phyloP scores from a whole-genome alignment of 2,329 filamentous ascomycete species.

The Verticillium klebahnii region DNA sequence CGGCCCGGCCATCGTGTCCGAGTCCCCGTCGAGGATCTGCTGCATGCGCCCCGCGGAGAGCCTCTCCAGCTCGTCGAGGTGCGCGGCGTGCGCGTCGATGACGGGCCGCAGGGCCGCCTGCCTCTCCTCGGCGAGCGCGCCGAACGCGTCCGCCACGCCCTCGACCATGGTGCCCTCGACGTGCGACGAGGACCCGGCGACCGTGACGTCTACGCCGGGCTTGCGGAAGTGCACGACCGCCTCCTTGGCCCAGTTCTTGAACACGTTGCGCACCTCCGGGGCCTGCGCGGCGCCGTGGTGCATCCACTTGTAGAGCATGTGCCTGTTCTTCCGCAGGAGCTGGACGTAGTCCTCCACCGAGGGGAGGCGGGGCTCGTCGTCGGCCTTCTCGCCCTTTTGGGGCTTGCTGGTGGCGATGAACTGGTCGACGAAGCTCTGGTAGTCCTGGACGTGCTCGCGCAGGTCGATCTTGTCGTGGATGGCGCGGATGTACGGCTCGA shows the following conservation, averaged over 20 bases:
- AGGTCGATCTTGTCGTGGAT: slow-evolving; percentile 70
- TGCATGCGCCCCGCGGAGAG: slow-evolving; percentile 53
- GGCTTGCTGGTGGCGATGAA: slow-evolving; percentile 58
- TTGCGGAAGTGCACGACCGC: slow-evolving; percentile 52
- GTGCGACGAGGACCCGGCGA: slow-evolving; percentile 31
- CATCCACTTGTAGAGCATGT: slow-evolving; percentile 63
- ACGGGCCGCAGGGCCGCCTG: slow-evolving; percentile 41
- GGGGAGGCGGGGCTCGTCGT: slow-evolving; percentile 30
- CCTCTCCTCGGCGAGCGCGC: slow-evolving; percentile 39
- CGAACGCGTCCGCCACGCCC: slow-evolving; percentile 36
- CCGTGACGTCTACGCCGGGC: slow-evolving; percentile 10
- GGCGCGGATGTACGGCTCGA: slow-evolving; percentile 69
- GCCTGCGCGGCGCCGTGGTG: slow-evolving; percentile 66
- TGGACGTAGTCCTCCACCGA: slow-evolving; percentile 69
- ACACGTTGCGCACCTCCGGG: slow-evolving; percentile 57
- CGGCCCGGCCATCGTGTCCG: slow-evolving; percentile 47
- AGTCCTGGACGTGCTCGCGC: slow-evolving; percentile 61
- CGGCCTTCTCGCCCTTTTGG: slow-evolving; percentile 21
- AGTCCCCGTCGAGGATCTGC: slow-evolving; percentile 43
- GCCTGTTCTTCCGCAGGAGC: slow-evolving; percentile 60
- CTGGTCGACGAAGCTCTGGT: slow-evolving; percentile 66
- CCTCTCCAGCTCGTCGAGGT: slow-evolving; percentile 50
- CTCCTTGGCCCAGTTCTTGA: slow-evolving; percentile 56
- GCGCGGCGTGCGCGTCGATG: slow-evolving; percentile 56
- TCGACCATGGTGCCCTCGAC: slow-evolving; percentile 25